Percentiles rank a stretch among this genome's conserved stretches.
phyloP scores from a whole-genome alignment of 257 asterid genomes.

The Buddleja alternifolia region DNA sequence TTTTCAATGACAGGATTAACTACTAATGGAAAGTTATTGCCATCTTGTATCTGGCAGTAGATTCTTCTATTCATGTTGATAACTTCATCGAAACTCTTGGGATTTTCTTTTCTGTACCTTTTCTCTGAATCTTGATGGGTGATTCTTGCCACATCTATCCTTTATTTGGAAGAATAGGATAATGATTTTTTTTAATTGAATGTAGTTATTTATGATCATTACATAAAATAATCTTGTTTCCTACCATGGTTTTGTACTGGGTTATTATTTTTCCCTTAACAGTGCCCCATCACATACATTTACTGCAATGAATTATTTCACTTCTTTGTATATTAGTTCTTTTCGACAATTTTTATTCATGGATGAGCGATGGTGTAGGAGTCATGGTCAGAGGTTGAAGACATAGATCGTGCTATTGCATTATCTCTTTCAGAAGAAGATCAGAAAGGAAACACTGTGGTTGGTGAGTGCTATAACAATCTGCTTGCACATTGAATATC shows the following conservation, averaged over 20 bases:
- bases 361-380: slow-evolving; percentile 32
- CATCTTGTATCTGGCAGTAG: not conserved
- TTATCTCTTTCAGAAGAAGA: slow-evolving; percentile 81
- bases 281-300: not conserved
- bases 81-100: not conserved
- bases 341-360: slow-evolving; percentile 18
- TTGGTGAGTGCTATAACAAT: slow-evolving; percentile 47
- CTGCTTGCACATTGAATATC: slow-evolving; percentile 4
- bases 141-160: slow-evolving; percentile 6
- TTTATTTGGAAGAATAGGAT: not conserved
- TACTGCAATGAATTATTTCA: not conserved
- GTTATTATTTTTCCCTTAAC: not conserved
- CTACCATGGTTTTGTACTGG: slow-evolving; percentile 1
- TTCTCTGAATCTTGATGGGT: slow-evolving; percentile 5
- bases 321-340: slow-evolving; percentile 17
- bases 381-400: slow-evolving; percentile 66
- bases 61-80: not conserved
- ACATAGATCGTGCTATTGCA: slow-evolving; percentile 81
- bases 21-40: slow-evolving; percentile 2
- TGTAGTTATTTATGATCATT: not conserved
- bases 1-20: not conserved
- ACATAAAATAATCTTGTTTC: too few relatives aligned
- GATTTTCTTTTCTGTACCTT: not conserved
- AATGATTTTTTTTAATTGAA: not conserved
- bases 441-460: slow-evolving; percentile 51